These are phyloP conservation scores for Stylonectria norvegica DNA, from an alignment of 2,329 filamentous ascomycete species.

Conservation along the genomic window DNA sequence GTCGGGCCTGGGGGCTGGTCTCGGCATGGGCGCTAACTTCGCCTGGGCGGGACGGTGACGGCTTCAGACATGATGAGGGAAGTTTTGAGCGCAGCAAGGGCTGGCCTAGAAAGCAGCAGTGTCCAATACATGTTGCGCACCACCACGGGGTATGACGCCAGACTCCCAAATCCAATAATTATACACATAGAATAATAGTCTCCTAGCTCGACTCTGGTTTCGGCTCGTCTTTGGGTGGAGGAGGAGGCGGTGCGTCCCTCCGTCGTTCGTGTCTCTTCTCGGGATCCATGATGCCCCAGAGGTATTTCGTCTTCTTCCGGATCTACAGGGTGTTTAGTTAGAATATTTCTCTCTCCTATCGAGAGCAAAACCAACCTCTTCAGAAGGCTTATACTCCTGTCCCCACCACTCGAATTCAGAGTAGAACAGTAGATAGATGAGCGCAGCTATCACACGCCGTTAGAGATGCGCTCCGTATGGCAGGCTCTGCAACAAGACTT, in stretches of 20 bases:
- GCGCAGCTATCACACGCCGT: slow-evolving; percentile 28
- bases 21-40: slow-evolving; percentile 57
- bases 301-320: slow-evolving; percentile 33
- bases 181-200: slow-evolving; percentile 24
- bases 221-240: slow-evolving; percentile 21
- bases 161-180: slow-evolving; percentile 25
- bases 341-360: not conserved
- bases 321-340: slow-evolving; percentile 28
- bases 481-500: slow-evolving; percentile 8
- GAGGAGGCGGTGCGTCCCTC: slow-evolving; percentile 35
- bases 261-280: slow-evolving; percentile 43
- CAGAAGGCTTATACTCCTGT: slow-evolving; percentile 40
- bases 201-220: slow-evolving; percentile 28
- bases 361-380: slow-evolving; percentile 33
- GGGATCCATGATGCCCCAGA: slow-evolving; percentile 40
- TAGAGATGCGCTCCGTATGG: slow-evolving; percentile 5
- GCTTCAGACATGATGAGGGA: slow-evolving; percentile 3
- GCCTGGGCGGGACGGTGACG: slow-evolving; percentile 47
- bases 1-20: slow-evolving; percentile 44
- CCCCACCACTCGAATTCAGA: slow-evolving; percentile 45
- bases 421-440: slow-evolving; percentile 40
- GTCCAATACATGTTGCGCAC: slow-evolving; percentile 23
- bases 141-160: slow-evolving; percentile 26
- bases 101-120: slow-evolving; percentile 18
- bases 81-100: slow-evolving; percentile 15